These are phyloP conservation scores for Actinomucor elegans DNA, from an alignment of 371 early-diverging fungal genomes.

Conservation along the genomic window DNA sequence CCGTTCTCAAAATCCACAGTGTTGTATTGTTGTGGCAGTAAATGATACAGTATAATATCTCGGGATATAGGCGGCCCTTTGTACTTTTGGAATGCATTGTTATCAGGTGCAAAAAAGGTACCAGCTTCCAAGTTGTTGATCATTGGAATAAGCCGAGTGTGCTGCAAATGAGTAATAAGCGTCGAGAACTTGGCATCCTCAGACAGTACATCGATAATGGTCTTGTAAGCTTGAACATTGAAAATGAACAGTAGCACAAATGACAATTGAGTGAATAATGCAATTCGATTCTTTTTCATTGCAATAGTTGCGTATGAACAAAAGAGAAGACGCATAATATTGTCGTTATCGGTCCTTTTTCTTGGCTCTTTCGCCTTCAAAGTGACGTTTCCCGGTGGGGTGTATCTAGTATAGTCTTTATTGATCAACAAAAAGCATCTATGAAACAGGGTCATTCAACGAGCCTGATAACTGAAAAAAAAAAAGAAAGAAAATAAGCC, in stretches of 20 bases:
- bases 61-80: constrained; percentile 20
- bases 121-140: constrained; percentile 43
- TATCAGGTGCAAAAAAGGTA: constrained; percentile 60
- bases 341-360: too few relatives aligned
- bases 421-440: too few relatives aligned
- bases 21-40: constrained; percentile 26
- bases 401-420: too few relatives aligned
- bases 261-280: neutral
- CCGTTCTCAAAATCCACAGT: constrained; percentile 30
- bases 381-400: too few relatives aligned
- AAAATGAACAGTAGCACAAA: neutral
- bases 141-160: constrained; percentile 24
- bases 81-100: constrained; percentile 43
- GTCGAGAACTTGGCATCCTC: constrained; percentile 27
- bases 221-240: constrained; percentile 8
- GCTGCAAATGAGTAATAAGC: constrained; percentile 33
- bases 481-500: too few relatives aligned
- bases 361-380: too few relatives aligned
- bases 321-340: neutral
- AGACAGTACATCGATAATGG: constrained; percentile 28
- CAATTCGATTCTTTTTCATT: neutral
- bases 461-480: too few relatives aligned
- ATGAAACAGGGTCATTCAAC: too few relatives aligned
- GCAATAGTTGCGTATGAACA: neutral
- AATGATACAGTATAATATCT: constrained; percentile 44